A percentile compares a stretch with the other conserved stretches of the same genome.
Conservation (phyloP, 192 early-diverging fungal species). For the Coemansia sp. region DNA sequence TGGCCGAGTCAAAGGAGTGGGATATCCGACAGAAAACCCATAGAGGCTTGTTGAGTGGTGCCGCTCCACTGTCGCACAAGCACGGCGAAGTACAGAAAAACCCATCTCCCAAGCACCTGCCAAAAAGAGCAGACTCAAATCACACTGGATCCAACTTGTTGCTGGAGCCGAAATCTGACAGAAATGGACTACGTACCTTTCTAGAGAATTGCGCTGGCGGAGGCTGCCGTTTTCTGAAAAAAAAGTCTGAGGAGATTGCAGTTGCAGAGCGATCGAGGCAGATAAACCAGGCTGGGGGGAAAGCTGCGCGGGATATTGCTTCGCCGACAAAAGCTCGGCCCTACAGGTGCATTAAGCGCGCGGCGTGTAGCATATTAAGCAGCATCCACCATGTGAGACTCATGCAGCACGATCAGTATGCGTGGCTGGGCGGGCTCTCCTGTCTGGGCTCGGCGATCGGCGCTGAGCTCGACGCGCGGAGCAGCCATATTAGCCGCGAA, state of each 20-base stretch:
- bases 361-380: not conserved
- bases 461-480: not conserved
- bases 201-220: not conserved
- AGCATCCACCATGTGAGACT: not conserved
- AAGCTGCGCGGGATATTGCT: not conserved
- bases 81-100: no score
- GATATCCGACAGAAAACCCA: not conserved
- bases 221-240: no score
- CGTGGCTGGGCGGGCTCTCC: not conserved
- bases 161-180: no score
- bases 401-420: not conserved
- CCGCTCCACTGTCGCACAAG: no score
- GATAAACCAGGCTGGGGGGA: not conserved
- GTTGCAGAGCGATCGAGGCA: not conserved
- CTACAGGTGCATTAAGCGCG: not conserved
- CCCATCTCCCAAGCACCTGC: no score
- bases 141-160: no score
- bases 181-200: not conserved
- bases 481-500: not conserved
- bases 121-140: no score
- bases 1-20: no score
- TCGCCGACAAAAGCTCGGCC: not conserved
- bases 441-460: constrained; percentile 1
- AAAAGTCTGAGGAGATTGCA: no score
- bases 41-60: not conserved